Base-by-base conservation (phyloP, 2,329 filamentous ascomycete species). In the Fulvia fulva region DNA sequence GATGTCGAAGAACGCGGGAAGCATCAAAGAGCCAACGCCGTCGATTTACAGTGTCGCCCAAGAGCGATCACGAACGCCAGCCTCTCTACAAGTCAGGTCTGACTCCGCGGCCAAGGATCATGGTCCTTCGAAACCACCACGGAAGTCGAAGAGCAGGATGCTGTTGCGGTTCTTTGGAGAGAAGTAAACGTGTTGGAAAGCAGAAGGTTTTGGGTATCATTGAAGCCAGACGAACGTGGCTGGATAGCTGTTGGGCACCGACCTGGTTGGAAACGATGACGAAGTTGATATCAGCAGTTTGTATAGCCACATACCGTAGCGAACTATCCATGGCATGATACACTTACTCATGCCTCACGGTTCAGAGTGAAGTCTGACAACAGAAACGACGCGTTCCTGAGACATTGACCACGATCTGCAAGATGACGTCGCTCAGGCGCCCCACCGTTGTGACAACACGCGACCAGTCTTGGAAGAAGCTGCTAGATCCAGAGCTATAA, bases 71-170 rank as follows among this genome's bases (percentile, higher is more conserved):
- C 60, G 55, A 22, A 64, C 56, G 8, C 65, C 65, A 28, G 59
- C 60, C 14, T 58, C 57, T 37, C 50, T 57, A 34, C 60, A 61
- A 22, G 46, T 57, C 14, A 58, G 56, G 52, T 54, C 53, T 30
- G 56, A 59, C n/a, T 47, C 16, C 7, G 28, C 25, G 32, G 45
- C 34, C 22, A 57, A 37, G 52, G 59, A 58, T 4, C 41, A 55
- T 21, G 32, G 45, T 6, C 32, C 37, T 11, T 51, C 43, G 7
- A 66, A 65, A 56, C 64, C 59, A 53, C 62, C 63, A 25, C 61
- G 62, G 53, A 70, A 67, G 59, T 62, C 55, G 34, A 66, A 66
- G 58, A 69, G 67, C 56, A 60, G 60, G 55, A 64, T 49, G 58
- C 57, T 69, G 53, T 60, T 68, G 49, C 60, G 64, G 44, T 53